Evolutionary conservation across 2,329 filamentous ascomycete species (phyloP).

Genomic region (Aureobasidium sp.): DNA sequence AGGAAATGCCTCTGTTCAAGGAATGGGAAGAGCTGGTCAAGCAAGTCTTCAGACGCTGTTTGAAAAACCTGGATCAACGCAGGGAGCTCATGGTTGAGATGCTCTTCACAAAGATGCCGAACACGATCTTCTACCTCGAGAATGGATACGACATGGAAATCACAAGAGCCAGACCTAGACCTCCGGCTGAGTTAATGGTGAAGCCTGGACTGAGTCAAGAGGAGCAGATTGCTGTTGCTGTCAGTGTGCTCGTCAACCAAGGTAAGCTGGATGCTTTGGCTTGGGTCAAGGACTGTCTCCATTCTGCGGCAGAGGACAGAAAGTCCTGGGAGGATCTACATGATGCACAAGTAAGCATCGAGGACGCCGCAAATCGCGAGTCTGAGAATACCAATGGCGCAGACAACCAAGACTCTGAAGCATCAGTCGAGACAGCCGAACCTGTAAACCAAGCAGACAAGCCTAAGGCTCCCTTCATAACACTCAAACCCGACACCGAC

Average conservation of each 20-base stretch:
- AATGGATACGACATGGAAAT: conserved; percentile 82
- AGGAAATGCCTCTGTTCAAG: conserved; percentile 55
- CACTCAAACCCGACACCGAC: conserved; percentile 58
- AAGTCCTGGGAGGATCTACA: conserved; percentile 70
- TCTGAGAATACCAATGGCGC: background rate
- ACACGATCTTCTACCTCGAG: conserved; percentile 79
- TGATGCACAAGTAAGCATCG: conserved; percentile 45
- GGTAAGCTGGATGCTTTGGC: conserved; percentile 66
- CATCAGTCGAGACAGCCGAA: background rate
- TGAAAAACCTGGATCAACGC: conserved; percentile 77
- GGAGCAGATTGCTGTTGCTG: conserved; percentile 66
- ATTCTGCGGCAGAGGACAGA: conserved; percentile 63
- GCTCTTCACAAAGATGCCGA: conserved; percentile 85
- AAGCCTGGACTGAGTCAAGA: conserved; percentile 60
- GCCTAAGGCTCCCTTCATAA: conserved; percentile 44
- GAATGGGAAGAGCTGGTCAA: conserved; percentile 89
- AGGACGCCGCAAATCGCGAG: conserved; percentile 21
- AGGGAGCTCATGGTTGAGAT: conserved; percentile 78
- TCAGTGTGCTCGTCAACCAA: conserved; percentile 73
- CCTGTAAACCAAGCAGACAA: conserved; percentile 19
- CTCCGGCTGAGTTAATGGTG: conserved; percentile 78
- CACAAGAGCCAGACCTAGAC: conserved; percentile 55
- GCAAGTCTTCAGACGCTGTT: conserved; percentile 73
- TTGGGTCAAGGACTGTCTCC: conserved; percentile 72
- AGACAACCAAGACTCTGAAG: background rate